Conservation (phyloP, 202 grass and related monocot genomes). For the Zizania palustris region DNA sequence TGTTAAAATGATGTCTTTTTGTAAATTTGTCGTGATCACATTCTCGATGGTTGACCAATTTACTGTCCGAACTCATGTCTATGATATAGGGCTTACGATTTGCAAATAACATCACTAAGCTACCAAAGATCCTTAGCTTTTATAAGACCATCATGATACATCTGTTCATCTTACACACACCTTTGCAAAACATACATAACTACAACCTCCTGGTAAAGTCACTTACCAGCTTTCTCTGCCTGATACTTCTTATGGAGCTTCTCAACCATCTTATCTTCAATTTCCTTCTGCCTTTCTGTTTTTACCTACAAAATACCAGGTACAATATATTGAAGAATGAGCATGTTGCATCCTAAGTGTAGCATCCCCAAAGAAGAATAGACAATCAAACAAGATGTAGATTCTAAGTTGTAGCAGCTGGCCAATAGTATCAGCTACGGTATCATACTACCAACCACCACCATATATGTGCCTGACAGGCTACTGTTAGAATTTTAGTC, state of each 20-base stretch:
- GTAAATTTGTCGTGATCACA: background rate
- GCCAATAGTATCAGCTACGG: background rate
- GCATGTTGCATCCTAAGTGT: background rate
- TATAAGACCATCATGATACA: background rate
- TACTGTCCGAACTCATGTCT: background rate
- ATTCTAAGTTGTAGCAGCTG: background rate
- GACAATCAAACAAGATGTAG: background rate
- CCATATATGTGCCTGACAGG: background rate
- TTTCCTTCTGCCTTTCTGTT: slow-evolving; percentile 55
- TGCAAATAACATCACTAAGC: background rate
- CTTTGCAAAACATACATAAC: slow-evolving; percentile 16
- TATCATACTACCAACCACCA: background rate
- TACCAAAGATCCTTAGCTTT: background rate
- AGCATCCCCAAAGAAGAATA: background rate
- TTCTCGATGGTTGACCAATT: background rate
- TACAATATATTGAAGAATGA: slow-evolving; percentile 15
- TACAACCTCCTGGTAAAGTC: slow-evolving; percentile 24
- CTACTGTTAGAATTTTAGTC: background rate
- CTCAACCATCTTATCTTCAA: slow-evolving; percentile 51
- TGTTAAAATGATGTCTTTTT: background rate
- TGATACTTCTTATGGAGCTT: slow-evolving; percentile 73
- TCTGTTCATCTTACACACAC: background rate
- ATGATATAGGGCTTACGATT: background rate
- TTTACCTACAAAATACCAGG: slow-evolving; percentile 49
- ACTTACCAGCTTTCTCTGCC: slow-evolving; percentile 66